Conservation (phyloP, 306 rosid species). For the Comarum palustre region DNA sequence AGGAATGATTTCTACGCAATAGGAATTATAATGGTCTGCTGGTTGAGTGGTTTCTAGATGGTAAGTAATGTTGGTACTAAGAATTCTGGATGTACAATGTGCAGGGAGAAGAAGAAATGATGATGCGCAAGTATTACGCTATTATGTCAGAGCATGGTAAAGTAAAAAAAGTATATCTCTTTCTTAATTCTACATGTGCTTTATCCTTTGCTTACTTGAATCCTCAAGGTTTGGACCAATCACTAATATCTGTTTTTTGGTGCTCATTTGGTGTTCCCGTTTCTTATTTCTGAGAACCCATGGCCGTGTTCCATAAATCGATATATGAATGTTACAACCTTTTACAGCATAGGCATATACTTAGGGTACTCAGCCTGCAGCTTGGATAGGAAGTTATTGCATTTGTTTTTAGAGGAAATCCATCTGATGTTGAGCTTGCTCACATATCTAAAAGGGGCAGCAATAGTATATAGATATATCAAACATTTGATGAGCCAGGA, state of each 20-base stretch:
- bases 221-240: background rate
- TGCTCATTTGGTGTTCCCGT: background rate
- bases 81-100: conserved; percentile 9
- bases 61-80: background rate
- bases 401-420: background rate
- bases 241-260: background rate
- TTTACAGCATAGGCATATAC: background rate
- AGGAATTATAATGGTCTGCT: background rate
- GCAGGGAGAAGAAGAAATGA: conserved; percentile 62
- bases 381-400: background rate
- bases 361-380: background rate
- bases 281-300: background rate
- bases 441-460: background rate
- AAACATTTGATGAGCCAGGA: background rate
- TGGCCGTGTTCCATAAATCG: background rate
- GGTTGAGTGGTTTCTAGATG: background rate
- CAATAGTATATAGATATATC: background rate
- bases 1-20: background rate
- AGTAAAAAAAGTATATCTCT: conserved; percentile 26
- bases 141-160: conserved; percentile 44
- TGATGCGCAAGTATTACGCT: conserved; percentile 48
- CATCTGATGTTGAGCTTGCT: background rate
- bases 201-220: background rate
- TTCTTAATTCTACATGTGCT: background rate
- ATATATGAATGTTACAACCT: background rate